phyloP scores from a whole-genome alignment of 805 yeast genomes.

The Yarrowia hollandica region DNA sequence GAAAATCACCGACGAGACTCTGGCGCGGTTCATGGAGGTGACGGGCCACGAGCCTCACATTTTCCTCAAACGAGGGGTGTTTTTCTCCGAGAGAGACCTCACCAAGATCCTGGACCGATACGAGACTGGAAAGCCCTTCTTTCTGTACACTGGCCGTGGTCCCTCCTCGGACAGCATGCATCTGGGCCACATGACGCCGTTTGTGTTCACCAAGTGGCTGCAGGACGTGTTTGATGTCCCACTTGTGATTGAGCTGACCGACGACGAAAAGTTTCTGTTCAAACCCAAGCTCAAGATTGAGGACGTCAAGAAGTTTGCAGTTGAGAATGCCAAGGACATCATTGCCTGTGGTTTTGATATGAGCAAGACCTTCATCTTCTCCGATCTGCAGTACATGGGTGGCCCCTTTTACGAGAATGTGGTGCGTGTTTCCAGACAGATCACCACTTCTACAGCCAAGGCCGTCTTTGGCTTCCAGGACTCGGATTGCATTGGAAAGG shows the following conservation, averaged over 20 bases:
- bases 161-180: slow-evolving; percentile 95
- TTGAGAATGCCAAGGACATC: slow-evolving; percentile 86
- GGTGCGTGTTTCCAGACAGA: slow-evolving; percentile 87
- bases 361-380: slow-evolving; percentile 90
- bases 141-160: slow-evolving; percentile 95
- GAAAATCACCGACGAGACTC: slow-evolving; percentile 64
- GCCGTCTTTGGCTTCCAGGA: slow-evolving; percentile 97
- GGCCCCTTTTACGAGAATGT: slow-evolving; percentile 93
- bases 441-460: slow-evolving; percentile 94
- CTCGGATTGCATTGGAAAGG: slow-evolving; percentile 88
- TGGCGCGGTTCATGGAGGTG: slow-evolving; percentile 70
- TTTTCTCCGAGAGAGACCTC: slow-evolving; percentile 77
- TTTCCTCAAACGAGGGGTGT: slow-evolving; percentile 83
- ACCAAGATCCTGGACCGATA: slow-evolving; percentile 76
- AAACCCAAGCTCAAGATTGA: slow-evolving; percentile 85
- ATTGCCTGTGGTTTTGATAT: slow-evolving; percentile 93
- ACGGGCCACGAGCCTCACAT: slow-evolving; percentile 94
- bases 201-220: slow-evolving; percentile 93
- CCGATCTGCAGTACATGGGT: slow-evolving; percentile 90
- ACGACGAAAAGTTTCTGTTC: slow-evolving; percentile 95
- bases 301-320: slow-evolving; percentile 78
- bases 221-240: slow-evolving; percentile 98
- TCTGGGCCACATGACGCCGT: slow-evolving; percentile 95
- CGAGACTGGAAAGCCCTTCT: slow-evolving; percentile 93
- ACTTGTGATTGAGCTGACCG: slow-evolving; percentile 87